Evolutionary conservation across 805 yeast species (phyloP).

Genomic region (Lipomyces kockii): DNA sequence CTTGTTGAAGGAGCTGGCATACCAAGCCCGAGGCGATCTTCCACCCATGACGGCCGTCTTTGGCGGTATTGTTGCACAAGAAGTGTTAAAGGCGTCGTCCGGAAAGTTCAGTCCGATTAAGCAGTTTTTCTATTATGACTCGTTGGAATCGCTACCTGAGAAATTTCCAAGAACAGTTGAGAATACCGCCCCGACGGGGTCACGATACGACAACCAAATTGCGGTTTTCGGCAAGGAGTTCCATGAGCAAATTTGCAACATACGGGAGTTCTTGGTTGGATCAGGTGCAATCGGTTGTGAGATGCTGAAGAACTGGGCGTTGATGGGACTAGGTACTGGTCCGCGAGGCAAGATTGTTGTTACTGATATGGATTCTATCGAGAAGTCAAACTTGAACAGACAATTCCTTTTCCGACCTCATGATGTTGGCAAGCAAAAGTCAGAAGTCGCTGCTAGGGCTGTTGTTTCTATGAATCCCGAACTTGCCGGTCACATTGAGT

Average conservation of each 20-base stretch:
- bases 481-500: slow-evolving; percentile 72
- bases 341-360: slow-evolving; percentile 81
- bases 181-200: slow-evolving; percentile 71
- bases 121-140: slow-evolving; percentile 92
- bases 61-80: slow-evolving; percentile 97
- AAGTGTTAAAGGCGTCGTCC: slow-evolving; percentile 91
- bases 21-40: slow-evolving; percentile 87
- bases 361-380: slow-evolving; percentile 95
- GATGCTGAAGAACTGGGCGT: slow-evolving; percentile 97
- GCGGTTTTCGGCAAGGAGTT: slow-evolving; percentile 88
- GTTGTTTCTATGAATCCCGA: slow-evolving; percentile 86
- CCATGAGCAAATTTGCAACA: slow-evolving; percentile 73
- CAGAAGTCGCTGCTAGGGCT: slow-evolving; percentile 88
- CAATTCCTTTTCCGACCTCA: slow-evolving; percentile 93
- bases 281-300: slow-evolving; percentile 99
- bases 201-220: slow-evolving; percentile 93
- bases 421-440: slow-evolving; percentile 90
- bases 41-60: slow-evolving; percentile 87
- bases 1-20: slow-evolving; percentile 72
- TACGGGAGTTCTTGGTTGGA: slow-evolving; percentile 89
- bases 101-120: slow-evolving; percentile 93
- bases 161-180: slow-evolving; percentile 61
- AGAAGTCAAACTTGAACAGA: slow-evolving; percentile 92
- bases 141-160: slow-evolving; percentile 83
- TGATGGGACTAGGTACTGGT: slow-evolving; percentile 93